These are phyloP conservation scores for Trichoderma koningii DNA, from an alignment of 2,329 filamentous ascomycete species.

Conservation along the genomic window DNA sequence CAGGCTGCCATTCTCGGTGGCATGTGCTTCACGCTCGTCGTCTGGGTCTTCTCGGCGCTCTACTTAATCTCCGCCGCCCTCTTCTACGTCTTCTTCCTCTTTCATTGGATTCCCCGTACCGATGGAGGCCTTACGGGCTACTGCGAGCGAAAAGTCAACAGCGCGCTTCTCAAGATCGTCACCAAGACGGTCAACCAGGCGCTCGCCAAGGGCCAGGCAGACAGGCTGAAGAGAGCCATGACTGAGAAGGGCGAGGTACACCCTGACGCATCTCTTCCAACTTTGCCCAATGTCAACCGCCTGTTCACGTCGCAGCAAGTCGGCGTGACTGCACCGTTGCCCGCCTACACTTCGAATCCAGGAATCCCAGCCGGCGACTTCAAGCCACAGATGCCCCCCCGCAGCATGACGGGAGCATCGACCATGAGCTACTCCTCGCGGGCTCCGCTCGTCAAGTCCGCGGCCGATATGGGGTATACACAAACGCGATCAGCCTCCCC, in stretches of 20 bases:
- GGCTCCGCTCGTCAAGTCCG: constrained; percentile 61
- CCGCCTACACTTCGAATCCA: constrained; percentile 62
- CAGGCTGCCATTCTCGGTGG: constrained; percentile 82
- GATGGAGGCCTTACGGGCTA: constrained; percentile 83
- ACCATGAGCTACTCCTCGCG: constrained; percentile 64
- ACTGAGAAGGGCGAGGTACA: constrained; percentile 53
- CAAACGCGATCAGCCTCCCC: constrained; percentile 41
- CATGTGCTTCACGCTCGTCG: constrained; percentile 88
- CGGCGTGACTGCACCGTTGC: constrained; percentile 55
- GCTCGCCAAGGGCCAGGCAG: constrained; percentile 73
- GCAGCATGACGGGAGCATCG: constrained; percentile 58
- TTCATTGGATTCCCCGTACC: constrained; percentile 81
- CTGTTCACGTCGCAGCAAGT: constrained; percentile 32
- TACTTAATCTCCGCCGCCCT: constrained; percentile 72
- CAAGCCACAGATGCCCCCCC: constrained; percentile 50
- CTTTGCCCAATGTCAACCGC: constrained; percentile 47
- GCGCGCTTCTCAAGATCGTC: constrained; percentile 80
- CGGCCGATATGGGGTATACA: constrained; percentile 61
- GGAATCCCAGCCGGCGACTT: constrained; percentile 49
- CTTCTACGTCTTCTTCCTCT: constrained; percentile 86
- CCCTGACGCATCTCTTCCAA: constrained; percentile 69
- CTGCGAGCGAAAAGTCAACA: constrained; percentile 90
- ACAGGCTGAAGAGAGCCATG: constrained; percentile 56
- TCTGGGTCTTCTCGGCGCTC: constrained; percentile 83
- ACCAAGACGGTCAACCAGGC: constrained; percentile 86